Base-by-base conservation (phyloP, 495 filamentous ascomycete genomes). In the Trichoderma virens region DNA sequence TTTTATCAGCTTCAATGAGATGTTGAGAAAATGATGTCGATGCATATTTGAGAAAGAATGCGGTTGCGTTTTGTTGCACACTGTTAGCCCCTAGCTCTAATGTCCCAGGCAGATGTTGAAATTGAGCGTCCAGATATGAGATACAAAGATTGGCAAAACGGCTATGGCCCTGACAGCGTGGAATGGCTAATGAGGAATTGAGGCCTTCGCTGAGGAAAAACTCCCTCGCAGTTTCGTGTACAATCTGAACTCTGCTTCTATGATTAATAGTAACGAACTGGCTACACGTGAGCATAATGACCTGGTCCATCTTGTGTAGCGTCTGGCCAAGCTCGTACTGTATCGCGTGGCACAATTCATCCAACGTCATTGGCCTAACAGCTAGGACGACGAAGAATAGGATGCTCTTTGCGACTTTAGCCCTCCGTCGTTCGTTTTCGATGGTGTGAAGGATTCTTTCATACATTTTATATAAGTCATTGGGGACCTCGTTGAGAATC, bases 261-360 rank as follows among this genome's bases (percentile, higher is more conserved):
- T 65, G 35, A 54, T 75, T 71, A 16, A 76, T 59, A 30, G 63
- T 69, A 18, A 74, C 67, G 11, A 76, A 61, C 61, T 77, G 75
- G 0, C 66, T 66, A 32, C 72, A 77, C 2, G 75, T 20, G 5
- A 62, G 65, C 1, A 68, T 70, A 27, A 75, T 69, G 0, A 66
- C 70, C 62, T 69, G 72, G 14, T 39, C 60, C 34, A 70, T 62
- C 8, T 70, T 72, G 27, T 67, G 67, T 0, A 72, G 43, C 11
- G 66, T 74, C 54, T 74, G 69, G 28, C 68, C 65, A 23, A 70
- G 30, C 35, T 74, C 72, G 1, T 74, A 65, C 60, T 67, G 69
- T n/a, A 76, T 63, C 6, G 70, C 72, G 11, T 63, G 59, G 5
- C 64, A 65, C 8, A 75, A 63, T 43, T 74, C 73, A 1, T 64